A percentile compares a stretch with the other conserved stretches of the same genome.
phyloP scores from a whole-genome alignment of 225 moss, liverwort and hornwort species.

The Polytrichum formosum region DNA sequence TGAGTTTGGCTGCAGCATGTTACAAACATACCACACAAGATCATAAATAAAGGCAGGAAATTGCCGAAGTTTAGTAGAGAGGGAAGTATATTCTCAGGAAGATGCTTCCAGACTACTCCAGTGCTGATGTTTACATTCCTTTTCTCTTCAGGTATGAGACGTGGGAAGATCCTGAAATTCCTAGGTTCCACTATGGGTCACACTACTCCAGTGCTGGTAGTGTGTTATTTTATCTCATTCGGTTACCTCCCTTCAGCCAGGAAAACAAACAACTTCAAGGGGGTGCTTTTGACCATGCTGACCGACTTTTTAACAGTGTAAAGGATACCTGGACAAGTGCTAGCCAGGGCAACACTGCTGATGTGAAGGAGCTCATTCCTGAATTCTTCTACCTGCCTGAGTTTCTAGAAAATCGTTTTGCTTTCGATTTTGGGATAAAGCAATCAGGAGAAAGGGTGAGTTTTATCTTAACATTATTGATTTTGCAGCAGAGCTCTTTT shows the following conservation, averaged over 20 bases:
- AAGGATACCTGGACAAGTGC: conserved; percentile 95
- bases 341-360: conserved; percentile 89
- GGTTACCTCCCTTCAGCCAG: conserved; percentile 82
- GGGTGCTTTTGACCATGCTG: conserved; percentile 89
- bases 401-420: conserved; percentile 82
- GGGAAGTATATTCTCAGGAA: too few relatives aligned
- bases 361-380: conserved; percentile 89
- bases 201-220: conserved; percentile 95
- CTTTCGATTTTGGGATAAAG: conserved; percentile 76
- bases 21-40: too few relatives aligned
- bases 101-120: too few relatives aligned
- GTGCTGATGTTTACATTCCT: not conserved
- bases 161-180: conserved; percentile 96
- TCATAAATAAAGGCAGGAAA: too few relatives aligned
- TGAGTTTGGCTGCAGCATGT: too few relatives aligned
- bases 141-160: conserved; percentile 67
- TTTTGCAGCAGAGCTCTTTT: too few relatives aligned
- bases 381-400: conserved; percentile 92
- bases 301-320: conserved; percentile 85
- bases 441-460: conserved; percentile 79
- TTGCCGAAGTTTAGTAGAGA: too few relatives aligned
- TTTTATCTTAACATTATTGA: not conserved
- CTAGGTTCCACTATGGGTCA: conserved; percentile 90
- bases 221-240: conserved; percentile 85
- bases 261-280: conserved; percentile 88